A percentile compares a stretch with the other conserved stretches of the same genome.
Conservation (phyloP, 352 stramenopile species). For the Phytophthora pisi region DNA sequence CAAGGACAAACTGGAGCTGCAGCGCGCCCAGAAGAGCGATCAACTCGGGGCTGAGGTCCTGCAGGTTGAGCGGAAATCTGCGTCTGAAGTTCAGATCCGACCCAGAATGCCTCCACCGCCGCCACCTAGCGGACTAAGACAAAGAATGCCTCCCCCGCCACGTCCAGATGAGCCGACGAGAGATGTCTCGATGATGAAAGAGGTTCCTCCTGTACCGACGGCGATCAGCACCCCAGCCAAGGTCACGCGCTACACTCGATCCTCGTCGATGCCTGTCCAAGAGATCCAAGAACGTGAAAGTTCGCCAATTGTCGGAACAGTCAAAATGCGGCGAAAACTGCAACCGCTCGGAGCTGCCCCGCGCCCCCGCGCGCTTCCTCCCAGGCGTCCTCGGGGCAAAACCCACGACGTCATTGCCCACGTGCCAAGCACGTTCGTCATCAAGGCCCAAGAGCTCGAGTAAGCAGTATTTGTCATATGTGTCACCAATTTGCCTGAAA, state of each 20-base stretch:
- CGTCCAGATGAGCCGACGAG: constrained; percentile 12
- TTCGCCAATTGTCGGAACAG: constrained; percentile 17
- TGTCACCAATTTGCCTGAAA: neutral
- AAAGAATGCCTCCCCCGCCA: constrained; percentile 13
- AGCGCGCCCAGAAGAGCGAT: constrained; percentile 15
- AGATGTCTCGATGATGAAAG: neutral
- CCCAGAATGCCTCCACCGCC: constrained; percentile 14
- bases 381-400: constrained; percentile 19
- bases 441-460: constrained; percentile 21
- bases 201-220: constrained; percentile 8
- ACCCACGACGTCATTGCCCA: constrained; percentile 21
- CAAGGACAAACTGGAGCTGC: constrained; percentile 32
- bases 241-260: constrained; percentile 18
- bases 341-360: constrained; percentile 18
- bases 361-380: constrained; percentile 19
- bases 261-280: constrained; percentile 15
- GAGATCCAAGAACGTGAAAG: constrained; percentile 25
- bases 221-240: constrained; percentile 22
- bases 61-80: constrained; percentile 15
- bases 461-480: constrained; percentile 28
- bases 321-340: constrained; percentile 31
- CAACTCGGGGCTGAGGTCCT: constrained; percentile 5
- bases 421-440: constrained; percentile 13
- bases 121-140: neutral
- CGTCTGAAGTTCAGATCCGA: constrained; percentile 11